phyloP scores from a whole-genome alignment of 345 rosid species.

The Citrus medica region DNA sequence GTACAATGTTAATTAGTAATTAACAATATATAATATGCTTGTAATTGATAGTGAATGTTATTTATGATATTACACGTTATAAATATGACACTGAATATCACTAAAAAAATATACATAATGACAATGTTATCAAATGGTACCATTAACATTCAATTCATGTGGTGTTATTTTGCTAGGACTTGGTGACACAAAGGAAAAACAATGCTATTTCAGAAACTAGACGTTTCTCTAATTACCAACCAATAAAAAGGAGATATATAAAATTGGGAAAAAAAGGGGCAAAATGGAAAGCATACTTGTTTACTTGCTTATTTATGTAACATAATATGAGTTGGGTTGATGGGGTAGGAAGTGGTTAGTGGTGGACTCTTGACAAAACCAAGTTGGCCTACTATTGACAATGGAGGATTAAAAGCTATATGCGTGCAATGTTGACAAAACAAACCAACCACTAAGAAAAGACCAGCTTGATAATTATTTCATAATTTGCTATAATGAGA shows the following conservation, averaged over 20 bases:
- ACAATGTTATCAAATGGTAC: no score
- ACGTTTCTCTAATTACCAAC: background rate
- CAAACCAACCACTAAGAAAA: constrained; percentile 13
- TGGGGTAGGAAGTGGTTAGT: constrained; percentile 6
- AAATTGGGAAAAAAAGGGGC: background rate
- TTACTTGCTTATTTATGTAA: background rate
- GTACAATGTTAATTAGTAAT: background rate
- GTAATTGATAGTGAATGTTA: background rate
- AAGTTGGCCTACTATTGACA: background rate
- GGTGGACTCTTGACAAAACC: constrained; percentile 1
- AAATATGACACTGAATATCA: background rate
- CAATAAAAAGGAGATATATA: background rate
- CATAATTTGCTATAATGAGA: constrained; percentile 2
- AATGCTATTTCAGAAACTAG: background rate
- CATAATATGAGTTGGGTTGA: background rate
- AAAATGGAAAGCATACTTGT: background rate
- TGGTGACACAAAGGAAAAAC: background rate
- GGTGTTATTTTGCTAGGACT: background rate
- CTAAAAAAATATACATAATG: background rate
- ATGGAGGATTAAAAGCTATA: background rate
- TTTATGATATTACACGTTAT: background rate
- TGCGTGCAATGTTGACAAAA: constrained; percentile 7
- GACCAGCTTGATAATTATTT: background rate
- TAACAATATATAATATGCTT: background rate
- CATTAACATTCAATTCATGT: background rate